Conservation (phyloP, 1,139 yeast genomes). For the Suhomyces terraborum region DNA sequence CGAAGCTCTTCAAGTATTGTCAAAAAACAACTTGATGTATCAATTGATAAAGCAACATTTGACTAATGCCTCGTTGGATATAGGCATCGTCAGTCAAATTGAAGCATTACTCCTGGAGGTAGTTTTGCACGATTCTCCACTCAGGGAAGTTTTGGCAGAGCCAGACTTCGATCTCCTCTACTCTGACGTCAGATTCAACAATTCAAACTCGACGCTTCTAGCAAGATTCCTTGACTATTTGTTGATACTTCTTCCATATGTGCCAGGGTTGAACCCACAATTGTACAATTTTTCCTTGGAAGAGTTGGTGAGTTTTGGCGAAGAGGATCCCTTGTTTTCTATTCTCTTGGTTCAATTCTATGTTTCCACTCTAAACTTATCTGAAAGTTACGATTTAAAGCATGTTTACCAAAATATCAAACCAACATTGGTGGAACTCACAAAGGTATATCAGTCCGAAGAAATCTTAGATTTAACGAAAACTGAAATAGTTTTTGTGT, state of each 20-base stretch:
- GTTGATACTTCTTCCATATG: conserved; percentile 18
- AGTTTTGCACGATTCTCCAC: conserved; percentile 11
- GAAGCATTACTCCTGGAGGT: conserved; percentile 20
- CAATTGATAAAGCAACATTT: conserved; percentile 15
- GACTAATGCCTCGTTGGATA: conserved; percentile 12
- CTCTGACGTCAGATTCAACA: conserved; percentile 7
- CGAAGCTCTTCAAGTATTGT: conserved; percentile 21
- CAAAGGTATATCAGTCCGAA: conserved; percentile 7
- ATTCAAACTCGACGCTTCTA: conserved; percentile 14
- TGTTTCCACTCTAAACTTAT: conserved; percentile 20
- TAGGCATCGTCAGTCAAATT: conserved; percentile 23
- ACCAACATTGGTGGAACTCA: conserved; percentile 17
- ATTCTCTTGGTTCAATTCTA: conserved; percentile 34
- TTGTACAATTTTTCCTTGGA: conserved; percentile 17
- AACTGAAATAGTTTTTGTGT: conserved; percentile 22
- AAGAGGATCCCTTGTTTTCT: conserved; percentile 30
- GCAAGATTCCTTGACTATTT: conserved; percentile 32
- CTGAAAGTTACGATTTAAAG: conserved; percentile 5
- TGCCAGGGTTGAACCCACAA: conserved; percentile 16
- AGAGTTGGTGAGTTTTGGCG: conserved; percentile 18
- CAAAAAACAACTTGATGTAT: conserved; percentile 14
- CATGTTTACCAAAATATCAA: conserved; percentile 17
- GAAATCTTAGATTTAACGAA: conserved; percentile 11
- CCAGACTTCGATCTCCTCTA: conserved; percentile 12
- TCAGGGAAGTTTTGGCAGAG: conserved; percentile 13